Conservation (phyloP, 2,329 filamentous ascomycete species). For the Cercospora zeae-maydis region DNA sequence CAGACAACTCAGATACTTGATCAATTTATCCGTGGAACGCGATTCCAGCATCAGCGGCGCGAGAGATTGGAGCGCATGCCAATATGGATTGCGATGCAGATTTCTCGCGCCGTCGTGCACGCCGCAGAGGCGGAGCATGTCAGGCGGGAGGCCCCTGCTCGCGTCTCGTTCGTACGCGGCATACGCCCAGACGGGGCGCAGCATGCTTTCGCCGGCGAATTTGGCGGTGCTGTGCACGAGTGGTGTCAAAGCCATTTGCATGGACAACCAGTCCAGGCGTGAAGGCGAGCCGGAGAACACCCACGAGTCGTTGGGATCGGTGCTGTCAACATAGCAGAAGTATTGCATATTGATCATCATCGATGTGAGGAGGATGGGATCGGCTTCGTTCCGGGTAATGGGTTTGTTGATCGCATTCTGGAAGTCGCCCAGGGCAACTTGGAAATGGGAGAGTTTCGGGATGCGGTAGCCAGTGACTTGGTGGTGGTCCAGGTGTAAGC, state of each 20-base stretch:
- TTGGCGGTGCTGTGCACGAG: conserved; percentile 5
- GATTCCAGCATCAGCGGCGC: conserved; percentile 13
- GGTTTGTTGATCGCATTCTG: conserved; percentile 12
- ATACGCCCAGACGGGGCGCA: conserved; percentile 1
- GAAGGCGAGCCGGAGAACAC: conserved; percentile 8
- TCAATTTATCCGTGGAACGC: conserved; percentile 9
- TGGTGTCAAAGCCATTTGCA: conserved; percentile 13
- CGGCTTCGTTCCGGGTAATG: conserved; percentile 7
- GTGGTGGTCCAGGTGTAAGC: conserved; percentile 7
- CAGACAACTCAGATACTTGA: conserved; percentile 17
- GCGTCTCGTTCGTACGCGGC: conserved; percentile 1
- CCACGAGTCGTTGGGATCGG: conserved; percentile 9
- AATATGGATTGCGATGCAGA: conserved; percentile 15
- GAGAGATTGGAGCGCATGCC: conserved; percentile 15
- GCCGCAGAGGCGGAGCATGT: conserved; percentile 13
- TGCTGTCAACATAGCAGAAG: conserved; percentile 5
- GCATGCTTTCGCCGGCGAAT: conserved; percentile 7
- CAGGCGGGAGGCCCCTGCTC: conserved; percentile 2
- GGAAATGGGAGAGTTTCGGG: conserved; percentile 13
- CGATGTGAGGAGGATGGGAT: conserved; percentile 14
- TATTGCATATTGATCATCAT: conserved; percentile 17
- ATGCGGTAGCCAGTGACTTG: background rate
- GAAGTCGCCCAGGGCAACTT: conserved; percentile 11
- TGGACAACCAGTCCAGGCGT: conserved; percentile 9
- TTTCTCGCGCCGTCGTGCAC: conserved; percentile 10